Conservation (phyloP, 1,139 yeast genomes). For the Suhomyces bribrorum region DNA sequence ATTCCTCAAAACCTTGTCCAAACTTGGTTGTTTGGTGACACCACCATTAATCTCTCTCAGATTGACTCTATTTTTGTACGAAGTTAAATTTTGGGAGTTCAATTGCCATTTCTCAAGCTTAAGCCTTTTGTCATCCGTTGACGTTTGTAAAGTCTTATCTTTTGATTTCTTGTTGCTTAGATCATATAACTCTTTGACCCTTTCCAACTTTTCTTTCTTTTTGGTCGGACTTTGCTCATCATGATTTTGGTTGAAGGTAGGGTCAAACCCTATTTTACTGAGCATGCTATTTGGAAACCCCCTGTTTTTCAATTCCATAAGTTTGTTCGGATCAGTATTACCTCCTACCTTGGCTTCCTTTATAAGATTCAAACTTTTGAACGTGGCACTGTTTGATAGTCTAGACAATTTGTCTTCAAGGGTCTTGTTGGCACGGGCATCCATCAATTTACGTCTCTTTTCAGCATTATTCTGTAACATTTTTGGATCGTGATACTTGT, state of each 20-base stretch:
- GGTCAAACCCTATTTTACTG: conserved; percentile 53
- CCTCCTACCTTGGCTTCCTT: conserved; percentile 19
- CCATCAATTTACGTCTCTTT: conserved; percentile 34
- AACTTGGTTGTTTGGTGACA: not conserved
- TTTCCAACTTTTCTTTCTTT: conserved; percentile 16
- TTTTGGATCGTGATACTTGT: conserved; percentile 50
- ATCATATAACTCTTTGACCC: conserved; percentile 27
- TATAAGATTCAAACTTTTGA: conserved; percentile 20
- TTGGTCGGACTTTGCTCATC: conserved; percentile 15
- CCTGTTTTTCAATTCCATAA: conserved; percentile 13
- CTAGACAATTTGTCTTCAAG: conserved; percentile 32
- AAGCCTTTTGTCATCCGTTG: conserved; percentile 20
- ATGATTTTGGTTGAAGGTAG: conserved; percentile 27
- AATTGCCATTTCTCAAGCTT: conserved; percentile 25
- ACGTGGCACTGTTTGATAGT: conserved; percentile 17
- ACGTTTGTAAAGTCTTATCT: conserved; percentile 21
- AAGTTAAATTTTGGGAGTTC: conserved; percentile 20
- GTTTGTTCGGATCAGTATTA: conserved; percentile 23
- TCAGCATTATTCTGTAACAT: conserved; percentile 37
- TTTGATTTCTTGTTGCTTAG: conserved; percentile 23
- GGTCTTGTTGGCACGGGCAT: conserved; percentile 35
- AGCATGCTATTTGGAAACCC: conserved; percentile 42
- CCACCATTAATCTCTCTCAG: conserved; percentile 12
- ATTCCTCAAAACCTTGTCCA: conserved; percentile 5
- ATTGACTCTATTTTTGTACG: conserved; percentile 19